Base-by-base conservation (phyloP, 495 filamentous ascomycete genomes). In the Corynascus novoguineensis region DNA sequence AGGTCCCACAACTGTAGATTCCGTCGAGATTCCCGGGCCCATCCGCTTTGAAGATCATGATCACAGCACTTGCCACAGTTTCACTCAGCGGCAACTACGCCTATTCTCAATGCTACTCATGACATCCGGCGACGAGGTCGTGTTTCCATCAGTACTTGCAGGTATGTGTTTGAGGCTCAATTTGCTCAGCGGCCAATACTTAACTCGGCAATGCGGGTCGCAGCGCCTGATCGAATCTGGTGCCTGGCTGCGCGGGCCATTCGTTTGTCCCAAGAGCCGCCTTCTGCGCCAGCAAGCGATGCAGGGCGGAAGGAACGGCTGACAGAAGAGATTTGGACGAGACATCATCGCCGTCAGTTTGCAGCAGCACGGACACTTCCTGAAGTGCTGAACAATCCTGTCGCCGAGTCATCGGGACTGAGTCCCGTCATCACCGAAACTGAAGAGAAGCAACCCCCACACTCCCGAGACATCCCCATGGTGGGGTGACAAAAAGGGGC, bases 261-360 rank as follows among this genome's bases (percentile, higher is more conserved):
- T 64, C 60, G 55, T 51, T 51, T 63, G 63, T 50, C 29, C 58
- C 54, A 66, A 58, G 53, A 64, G 61, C 63, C 66, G 63, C 61
- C 63, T 56, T 65, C 57, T 66, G 58, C 62, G 59, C 59, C 53
- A 40, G 53, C 12, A 22, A 41, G 28, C 50, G 29, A 44, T 53
- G 58, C 64, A 66, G 61, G 58, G 61, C 58, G 44, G 60, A 57
- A 50, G 54, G 38, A 31, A 31, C 5, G 29, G 5, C 29, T 31
- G 29, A 5, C 10, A 5, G 10, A 5, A 5, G 29, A 31, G 29
- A 31, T 5, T 31, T 10, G 29, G 29, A 19, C 37, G 37, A 21
- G 37, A 8, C 4, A 15, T 41, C n/a, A 12, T 38, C 35, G 17
- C 35, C 35, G 35, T 38, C 35, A 38, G 35, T 38, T 38, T 0